A percentile compares a stretch with the other conserved stretches of the same genome.
Evolutionary conservation across 2,329 filamentous ascomycete species (phyloP).

Genomic region (Venturia oleaginea): DNA sequence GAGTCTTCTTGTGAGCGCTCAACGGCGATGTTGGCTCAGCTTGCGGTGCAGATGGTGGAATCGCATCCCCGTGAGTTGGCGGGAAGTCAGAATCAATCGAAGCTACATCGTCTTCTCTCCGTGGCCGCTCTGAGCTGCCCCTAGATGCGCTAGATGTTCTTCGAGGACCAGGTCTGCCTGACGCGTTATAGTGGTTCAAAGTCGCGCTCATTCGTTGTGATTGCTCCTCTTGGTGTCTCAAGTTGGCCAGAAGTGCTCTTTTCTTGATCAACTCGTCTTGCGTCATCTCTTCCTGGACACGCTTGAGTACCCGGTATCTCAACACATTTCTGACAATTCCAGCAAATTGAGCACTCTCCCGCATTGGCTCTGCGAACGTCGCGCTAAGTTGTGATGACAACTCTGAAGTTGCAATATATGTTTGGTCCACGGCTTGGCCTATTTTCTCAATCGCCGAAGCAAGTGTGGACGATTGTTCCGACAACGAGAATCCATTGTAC

Average conservation of each 20-base stretch:
- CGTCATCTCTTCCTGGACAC: constrained; percentile 96
- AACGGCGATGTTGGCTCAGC: constrained; percentile 22
- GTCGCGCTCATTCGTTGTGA: constrained; percentile 73
- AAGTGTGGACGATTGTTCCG: constrained; percentile 79
- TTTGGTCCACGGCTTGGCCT: constrained; percentile 89
- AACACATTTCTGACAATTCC: constrained; percentile 85
- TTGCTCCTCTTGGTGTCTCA: constrained; percentile 91
- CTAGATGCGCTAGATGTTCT: constrained; percentile 51
- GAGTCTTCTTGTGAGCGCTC: constrained; percentile 61
- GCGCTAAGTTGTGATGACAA: constrained; percentile 80
- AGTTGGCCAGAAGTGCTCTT: constrained; percentile 65
- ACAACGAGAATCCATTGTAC: constrained; percentile 93
- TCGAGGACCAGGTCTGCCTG: constrained; percentile 42
- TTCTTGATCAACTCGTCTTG: constrained; percentile 89
- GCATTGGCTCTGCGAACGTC: constrained; percentile 93
- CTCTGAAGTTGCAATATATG: constrained; percentile 92
- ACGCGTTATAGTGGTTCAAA: constrained; percentile 21
- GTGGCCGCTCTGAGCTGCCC: constrained; percentile 33
- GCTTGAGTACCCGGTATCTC: constrained; percentile 82
- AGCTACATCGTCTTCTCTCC: constrained; percentile 63
- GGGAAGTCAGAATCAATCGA: constrained; percentile 96
- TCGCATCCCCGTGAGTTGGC: constrained; percentile 68
- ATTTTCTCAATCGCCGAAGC: constrained; percentile 89
- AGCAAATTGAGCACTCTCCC: constrained; percentile 94
- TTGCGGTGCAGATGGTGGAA: constrained; percentile 54